phyloP scores from a whole-genome alignment of 2,329 filamentous ascomycete species.

The Arthroderma uncinatum region DNA sequence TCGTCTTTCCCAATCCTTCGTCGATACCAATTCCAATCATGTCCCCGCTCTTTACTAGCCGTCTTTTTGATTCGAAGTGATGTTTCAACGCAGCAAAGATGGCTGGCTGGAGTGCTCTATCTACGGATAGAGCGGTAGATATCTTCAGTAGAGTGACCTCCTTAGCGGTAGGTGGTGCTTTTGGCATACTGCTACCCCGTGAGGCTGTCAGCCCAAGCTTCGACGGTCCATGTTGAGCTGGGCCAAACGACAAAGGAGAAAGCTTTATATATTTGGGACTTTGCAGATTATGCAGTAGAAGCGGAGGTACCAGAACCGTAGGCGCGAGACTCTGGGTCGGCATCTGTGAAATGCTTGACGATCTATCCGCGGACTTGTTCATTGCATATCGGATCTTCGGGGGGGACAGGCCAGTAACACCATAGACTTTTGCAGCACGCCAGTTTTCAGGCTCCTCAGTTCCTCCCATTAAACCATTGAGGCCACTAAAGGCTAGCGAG shows the following conservation, averaged over 20 bases:
- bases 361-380: slow-evolving; percentile 38
- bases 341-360: slow-evolving; percentile 45
- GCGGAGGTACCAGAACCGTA: slow-evolving; percentile 65
- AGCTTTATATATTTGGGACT: slow-evolving; percentile 68
- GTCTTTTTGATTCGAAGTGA: slow-evolving; percentile 72
- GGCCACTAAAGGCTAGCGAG: slow-evolving; percentile 51
- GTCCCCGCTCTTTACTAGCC: slow-evolving; percentile 77
- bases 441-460: slow-evolving; percentile 58
- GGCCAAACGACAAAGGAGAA: slow-evolving; percentile 43
- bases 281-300: slow-evolving; percentile 76
- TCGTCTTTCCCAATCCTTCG: slow-evolving; percentile 65
- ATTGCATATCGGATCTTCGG: slow-evolving; percentile 48
- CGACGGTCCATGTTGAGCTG: slow-evolving; percentile 38
- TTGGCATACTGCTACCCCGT: slow-evolving; percentile 32
- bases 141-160: slow-evolving; percentile 85
- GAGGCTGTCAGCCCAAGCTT: slow-evolving; percentile 48
- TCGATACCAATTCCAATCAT: slow-evolving; percentile 83
- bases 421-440: slow-evolving; percentile 80
- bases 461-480: slow-evolving; percentile 24
- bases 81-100: slow-evolving; percentile 77
- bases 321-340: slow-evolving; percentile 43
- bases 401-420: slow-evolving; percentile 56
- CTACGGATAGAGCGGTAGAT: slow-evolving; percentile 76
- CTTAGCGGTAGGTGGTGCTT: slow-evolving; percentile 49
- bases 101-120: slow-evolving; percentile 72